Conservation (phyloP, 2,329 filamentous ascomycete species). For the Scolecobasidium constrictum region DNA sequence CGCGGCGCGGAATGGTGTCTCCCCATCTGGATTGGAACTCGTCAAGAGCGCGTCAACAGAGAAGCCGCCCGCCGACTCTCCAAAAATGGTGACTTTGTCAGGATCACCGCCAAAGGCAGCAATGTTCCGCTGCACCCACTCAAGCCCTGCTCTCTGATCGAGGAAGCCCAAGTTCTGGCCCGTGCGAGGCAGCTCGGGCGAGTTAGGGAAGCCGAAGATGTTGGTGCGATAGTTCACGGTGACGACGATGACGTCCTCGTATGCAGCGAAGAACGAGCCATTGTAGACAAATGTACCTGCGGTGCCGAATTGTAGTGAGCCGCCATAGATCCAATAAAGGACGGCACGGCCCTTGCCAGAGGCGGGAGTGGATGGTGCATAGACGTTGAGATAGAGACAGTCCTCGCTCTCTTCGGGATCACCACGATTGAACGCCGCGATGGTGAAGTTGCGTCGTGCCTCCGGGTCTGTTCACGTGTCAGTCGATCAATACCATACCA, state of each 20-base stretch:
- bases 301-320: constrained; percentile 24
- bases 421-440: constrained; percentile 16
- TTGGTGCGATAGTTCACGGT: constrained; percentile 24
- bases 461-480: background rate
- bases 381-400: constrained; percentile 31
- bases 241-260: constrained; percentile 26
- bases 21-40: constrained; percentile 18
- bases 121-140: constrained; percentile 28
- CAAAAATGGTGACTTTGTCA: constrained; percentile 20
- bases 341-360: constrained; percentile 21
- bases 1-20: constrained; percentile 22
- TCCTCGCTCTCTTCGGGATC: constrained; percentile 23
- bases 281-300: constrained; percentile 21
- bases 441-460: constrained; percentile 7
- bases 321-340: constrained; percentile 31
- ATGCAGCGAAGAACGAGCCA: constrained; percentile 23
- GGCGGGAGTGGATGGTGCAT: constrained; percentile 19
- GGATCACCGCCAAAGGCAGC: too few relatives aligned
- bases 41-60: constrained; percentile 21
- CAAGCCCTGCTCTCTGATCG: constrained; percentile 25
- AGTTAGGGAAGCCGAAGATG: constrained; percentile 29
- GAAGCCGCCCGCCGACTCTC: constrained; percentile 18
- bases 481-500: too few relatives aligned
- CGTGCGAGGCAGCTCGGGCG: constrained; percentile 22
- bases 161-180: constrained; percentile 25